Conservation (phyloP, 345 rosid genomes). For the Alliaria petiolata region DNA sequence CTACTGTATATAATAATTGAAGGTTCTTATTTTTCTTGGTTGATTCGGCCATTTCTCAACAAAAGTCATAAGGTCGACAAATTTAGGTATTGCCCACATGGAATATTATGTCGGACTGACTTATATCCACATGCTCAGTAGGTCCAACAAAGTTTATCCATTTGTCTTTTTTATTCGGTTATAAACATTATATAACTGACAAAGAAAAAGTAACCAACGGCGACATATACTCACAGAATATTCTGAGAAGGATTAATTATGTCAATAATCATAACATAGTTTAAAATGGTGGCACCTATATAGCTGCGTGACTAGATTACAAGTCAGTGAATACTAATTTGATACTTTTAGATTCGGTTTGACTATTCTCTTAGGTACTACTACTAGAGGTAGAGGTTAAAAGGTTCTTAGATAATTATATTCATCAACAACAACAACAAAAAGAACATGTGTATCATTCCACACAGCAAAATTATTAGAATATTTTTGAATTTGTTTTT, state of each 20-base stretch:
- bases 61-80: constrained; percentile 22
- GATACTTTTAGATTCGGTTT: constrained; percentile 18
- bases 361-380: constrained; percentile 21
- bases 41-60: too few relatives aligned
- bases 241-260: constrained; percentile 17
- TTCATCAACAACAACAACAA: not conserved
- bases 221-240: constrained; percentile 24
- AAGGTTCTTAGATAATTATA: constrained; percentile 3
- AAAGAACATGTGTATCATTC: not conserved
- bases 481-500: too few relatives aligned
- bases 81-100: constrained; percentile 19
- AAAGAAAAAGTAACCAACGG: constrained; percentile 27
- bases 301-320: constrained; percentile 28
- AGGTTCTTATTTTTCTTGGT: too few relatives aligned
- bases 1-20: too few relatives aligned
- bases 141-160: constrained; percentile 29
- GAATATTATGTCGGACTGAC: constrained; percentile 12
- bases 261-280: constrained; percentile 3
- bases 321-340: constrained; percentile 16
- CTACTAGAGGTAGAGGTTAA: constrained; percentile 21
- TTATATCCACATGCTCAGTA: constrained; percentile 27
- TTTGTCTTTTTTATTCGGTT: constrained; percentile 17
- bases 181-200: constrained; percentile 6
- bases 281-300: constrained; percentile 15
- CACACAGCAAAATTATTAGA: not conserved